A percentile compares a stretch with the other conserved stretches of the same genome.
phyloP scores from a whole-genome alignment of 2,329 filamentous ascomycete species.

The Alternaria sp. region DNA sequence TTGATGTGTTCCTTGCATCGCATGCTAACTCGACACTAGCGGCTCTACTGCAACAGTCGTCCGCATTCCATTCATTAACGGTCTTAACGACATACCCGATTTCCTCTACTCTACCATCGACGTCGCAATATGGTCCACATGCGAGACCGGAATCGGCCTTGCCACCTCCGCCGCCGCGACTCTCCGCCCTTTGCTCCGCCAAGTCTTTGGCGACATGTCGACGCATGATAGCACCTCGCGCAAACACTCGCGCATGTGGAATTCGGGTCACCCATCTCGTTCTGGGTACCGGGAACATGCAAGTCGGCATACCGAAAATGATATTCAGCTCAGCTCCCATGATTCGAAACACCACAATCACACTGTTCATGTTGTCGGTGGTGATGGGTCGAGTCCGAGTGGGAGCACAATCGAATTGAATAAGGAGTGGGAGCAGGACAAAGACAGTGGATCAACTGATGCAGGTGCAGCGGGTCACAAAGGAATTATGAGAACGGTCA shows the following conservation, averaged over 20 bases:
- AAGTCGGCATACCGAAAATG: too few species aligned
- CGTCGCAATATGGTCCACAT: neutral
- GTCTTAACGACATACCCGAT: too few species aligned
- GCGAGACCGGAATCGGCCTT: conserved; percentile 27
- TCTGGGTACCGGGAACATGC: conserved; percentile 22
- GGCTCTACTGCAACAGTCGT: too few species aligned
- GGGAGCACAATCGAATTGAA: conserved; percentile 19
- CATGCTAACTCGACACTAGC: too few species aligned
- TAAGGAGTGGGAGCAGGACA: conserved; percentile 20
- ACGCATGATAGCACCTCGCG: conserved; percentile 18
- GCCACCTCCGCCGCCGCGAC: conserved; percentile 26
- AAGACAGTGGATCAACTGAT: too few species aligned
- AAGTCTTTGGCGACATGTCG: conserved; percentile 23
- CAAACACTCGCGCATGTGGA: conserved; percentile 25
- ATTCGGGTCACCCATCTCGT: conserved; percentile 14
- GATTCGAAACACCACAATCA: too few species aligned
- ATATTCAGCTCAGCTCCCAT: too few species aligned
- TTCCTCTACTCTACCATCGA: too few species aligned
- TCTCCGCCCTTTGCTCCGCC: conserved; percentile 24
- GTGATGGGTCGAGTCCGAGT: conserved; percentile 16
- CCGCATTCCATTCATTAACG: too few species aligned
- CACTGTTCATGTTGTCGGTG: conserved; percentile 13
- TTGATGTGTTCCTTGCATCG: too few species aligned
- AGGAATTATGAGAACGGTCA: too few species aligned
- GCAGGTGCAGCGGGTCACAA: too few species aligned